Percentiles rank a stretch among this genome's conserved stretches.
phyloP scores from a whole-genome alignment of 129 eudicot species.

The Ambrosia trifida region DNA sequence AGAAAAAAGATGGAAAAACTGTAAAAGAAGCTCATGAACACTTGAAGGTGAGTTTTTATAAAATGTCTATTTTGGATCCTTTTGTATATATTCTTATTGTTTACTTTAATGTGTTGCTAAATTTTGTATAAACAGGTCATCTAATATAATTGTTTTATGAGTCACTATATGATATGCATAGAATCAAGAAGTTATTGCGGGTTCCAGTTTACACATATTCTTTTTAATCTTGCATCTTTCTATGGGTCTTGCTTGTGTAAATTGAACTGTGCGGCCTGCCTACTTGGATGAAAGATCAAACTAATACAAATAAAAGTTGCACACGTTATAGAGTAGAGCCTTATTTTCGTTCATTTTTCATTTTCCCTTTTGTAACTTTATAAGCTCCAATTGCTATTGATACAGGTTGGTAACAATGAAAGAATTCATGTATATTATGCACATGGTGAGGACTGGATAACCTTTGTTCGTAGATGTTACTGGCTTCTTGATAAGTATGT shows the following conservation, averaged over 20 bases:
- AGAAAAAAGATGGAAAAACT: conserved; percentile 96
- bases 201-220: neutral
- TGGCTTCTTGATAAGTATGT: conserved; percentile 99
- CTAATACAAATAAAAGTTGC: neutral
- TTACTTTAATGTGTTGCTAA: neutral
- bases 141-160: neutral
- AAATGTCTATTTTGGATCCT: conserved; percentile 3
- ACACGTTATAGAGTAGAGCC: neutral
- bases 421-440: conserved; percentile 96
- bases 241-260: neutral
- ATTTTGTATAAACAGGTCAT: conserved; percentile 7
- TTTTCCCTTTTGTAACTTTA: neutral
- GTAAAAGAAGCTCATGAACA: conserved; percentile 99
- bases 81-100: conserved; percentile 3
- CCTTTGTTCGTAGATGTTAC: conserved; percentile 96
- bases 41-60: conserved; percentile 58
- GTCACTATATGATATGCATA: neutral
- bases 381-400: conserved; percentile 17
- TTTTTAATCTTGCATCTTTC: neutral
- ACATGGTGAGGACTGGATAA: conserved; percentile 83
- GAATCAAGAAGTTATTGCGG: neutral
- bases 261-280: neutral
- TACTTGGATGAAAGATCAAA: conserved; percentile 1
- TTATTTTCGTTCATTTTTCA: neutral
- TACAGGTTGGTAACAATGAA: conserved; percentile 90